Percentiles rank a stretch among this genome's conserved stretches.
These are phyloP conservation scores for Lepiota venenata DNA, from an alignment of 768 basidiomycete genomes.

Conservation along the genomic window DNA sequence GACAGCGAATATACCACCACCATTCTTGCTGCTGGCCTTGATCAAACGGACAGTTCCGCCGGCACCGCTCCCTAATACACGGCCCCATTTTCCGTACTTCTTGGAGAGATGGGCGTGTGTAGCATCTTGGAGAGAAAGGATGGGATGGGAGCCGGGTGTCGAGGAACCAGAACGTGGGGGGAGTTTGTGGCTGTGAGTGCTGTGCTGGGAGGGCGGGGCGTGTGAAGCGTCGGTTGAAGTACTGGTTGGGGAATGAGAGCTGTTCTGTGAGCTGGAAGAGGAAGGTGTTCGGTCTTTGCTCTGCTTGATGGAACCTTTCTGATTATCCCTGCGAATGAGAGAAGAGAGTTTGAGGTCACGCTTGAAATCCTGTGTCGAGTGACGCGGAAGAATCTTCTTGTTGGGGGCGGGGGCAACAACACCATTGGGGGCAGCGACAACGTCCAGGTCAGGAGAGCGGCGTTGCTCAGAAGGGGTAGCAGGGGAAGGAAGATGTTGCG, in stretches of 20 bases:
- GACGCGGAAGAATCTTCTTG: slow-evolving; percentile 19
- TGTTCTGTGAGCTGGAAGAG: slow-evolving; percentile 21
- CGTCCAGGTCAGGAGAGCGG: slow-evolving; percentile 17
- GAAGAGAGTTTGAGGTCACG: slow-evolving; percentile 25
- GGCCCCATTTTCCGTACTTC: slow-evolving; percentile 99
- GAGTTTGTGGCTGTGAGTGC: slow-evolving; percentile 12
- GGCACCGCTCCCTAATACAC: slow-evolving; percentile 91
- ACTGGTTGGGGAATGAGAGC: slow-evolving; percentile 21
- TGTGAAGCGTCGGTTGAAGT: slow-evolving; percentile 21
- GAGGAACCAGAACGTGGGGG: slow-evolving; percentile 21
- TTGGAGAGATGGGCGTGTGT: slow-evolving; percentile 93
- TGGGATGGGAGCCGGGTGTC: slow-evolving; percentile 25
- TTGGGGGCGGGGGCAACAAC: slow-evolving; percentile 13
- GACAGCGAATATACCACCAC: slow-evolving; percentile 87
- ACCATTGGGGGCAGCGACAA: slow-evolving; percentile 15
- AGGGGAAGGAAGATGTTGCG: slow-evolving; percentile 15
- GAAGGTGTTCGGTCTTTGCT: slow-evolving; percentile 44
- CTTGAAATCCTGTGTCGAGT: slow-evolving; percentile 26
- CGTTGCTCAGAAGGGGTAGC: slow-evolving; percentile 15
- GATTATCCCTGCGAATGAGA: slow-evolving; percentile 18
- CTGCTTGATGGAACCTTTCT: slow-evolving; percentile 30
- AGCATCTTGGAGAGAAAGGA: slow-evolving; percentile 70
- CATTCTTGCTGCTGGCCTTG: slow-evolving; percentile 79
- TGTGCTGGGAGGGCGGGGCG: slow-evolving; percentile 16
- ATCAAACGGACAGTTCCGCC: slow-evolving; percentile 98